Conservation (phyloP, 441 rosid genomes). For the Gossypium lobatum region DNA sequence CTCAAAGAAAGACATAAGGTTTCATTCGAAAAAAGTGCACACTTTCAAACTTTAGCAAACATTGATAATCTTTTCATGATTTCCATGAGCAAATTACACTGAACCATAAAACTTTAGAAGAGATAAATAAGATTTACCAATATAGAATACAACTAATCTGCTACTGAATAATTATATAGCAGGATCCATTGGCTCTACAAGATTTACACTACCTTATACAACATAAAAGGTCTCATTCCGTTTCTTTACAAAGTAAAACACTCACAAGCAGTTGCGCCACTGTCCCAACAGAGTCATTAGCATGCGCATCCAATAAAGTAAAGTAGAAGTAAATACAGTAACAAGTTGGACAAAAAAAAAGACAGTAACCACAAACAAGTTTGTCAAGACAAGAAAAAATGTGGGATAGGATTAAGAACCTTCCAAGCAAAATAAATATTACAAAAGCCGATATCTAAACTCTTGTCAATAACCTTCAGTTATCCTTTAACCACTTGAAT, state of each 20-base stretch:
- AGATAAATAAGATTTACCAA: background rate
- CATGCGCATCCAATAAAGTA: background rate
- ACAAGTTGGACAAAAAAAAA: background rate
- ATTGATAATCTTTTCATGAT: background rate
- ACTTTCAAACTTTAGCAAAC: background rate
- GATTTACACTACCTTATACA: background rate
- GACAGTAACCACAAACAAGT: constrained; percentile 8
- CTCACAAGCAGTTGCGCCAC: background rate
- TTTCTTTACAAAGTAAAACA: background rate
- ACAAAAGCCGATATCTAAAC: constrained; percentile 1
- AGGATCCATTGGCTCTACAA: background rate
- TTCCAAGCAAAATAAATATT: background rate
- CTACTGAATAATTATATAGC: background rate
- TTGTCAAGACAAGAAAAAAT: background rate
- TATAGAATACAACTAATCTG: constrained; percentile 1
- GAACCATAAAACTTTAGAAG: background rate
- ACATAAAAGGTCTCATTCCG: background rate
- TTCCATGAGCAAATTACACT: background rate
- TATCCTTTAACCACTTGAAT: background rate
- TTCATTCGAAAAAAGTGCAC: background rate
- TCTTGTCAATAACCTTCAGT: background rate
- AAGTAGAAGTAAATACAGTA: background rate
- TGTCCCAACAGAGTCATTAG: background rate
- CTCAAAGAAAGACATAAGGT: background rate
- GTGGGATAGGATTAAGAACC: constrained; percentile 2